Base-by-base conservation (phyloP, 768 basidiomycete genomes). In the Grammothele lineata region DNA sequence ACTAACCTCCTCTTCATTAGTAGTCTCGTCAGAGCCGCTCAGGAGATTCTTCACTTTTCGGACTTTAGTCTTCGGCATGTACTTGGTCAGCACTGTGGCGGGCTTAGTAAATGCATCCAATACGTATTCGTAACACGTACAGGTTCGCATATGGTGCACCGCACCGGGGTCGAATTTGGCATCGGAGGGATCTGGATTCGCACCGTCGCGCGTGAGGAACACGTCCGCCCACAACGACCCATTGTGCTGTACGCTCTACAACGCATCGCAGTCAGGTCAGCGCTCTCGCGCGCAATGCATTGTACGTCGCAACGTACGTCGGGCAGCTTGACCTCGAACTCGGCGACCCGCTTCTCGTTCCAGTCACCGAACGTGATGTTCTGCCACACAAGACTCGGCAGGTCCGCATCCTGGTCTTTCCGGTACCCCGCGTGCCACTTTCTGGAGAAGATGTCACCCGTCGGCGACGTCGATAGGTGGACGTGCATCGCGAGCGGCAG, bases 31-130 rank as follows among this genome's bases (percentile, higher is more conserved):
- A 53, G 66, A 62, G n/a, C 51, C 57, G 10, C 65, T 57, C 17
- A 97, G 68, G 11, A 99, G 78, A 46, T 82, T 92, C 68, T 93
- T 90, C 65, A 83, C 83, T 58, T 89, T 92, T 25, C 92, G 77
- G 8, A 77, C 64, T 62, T 87, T 92, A 18, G 70, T 57, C 57
- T 80, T 85, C 5, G 85, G 77, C 25, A 87, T 57, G 64, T 92
- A 94, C n/a, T 88, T 82, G 2, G 91, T 95, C 53, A 99, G 69
- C 23, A 86, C 94, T 96, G 46, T n/a, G n/a, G n/a, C n/a, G n/a
- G 30, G 30, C 10, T 10, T 26, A 19, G 8, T 30, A 45, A 22
- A 14, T 39, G 50, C 39, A 41, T 27, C 7, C n/a, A 18, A 17
- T 7, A 10, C 6, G 18, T 11, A 26, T 17, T 8, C 33, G 21